A percentile compares a stretch with the other conserved stretches of the same genome.
These are phyloP conservation scores for Lagenidium sp. DNA, from an alignment of 352 stramenopile species.

Conservation along the genomic window DNA sequence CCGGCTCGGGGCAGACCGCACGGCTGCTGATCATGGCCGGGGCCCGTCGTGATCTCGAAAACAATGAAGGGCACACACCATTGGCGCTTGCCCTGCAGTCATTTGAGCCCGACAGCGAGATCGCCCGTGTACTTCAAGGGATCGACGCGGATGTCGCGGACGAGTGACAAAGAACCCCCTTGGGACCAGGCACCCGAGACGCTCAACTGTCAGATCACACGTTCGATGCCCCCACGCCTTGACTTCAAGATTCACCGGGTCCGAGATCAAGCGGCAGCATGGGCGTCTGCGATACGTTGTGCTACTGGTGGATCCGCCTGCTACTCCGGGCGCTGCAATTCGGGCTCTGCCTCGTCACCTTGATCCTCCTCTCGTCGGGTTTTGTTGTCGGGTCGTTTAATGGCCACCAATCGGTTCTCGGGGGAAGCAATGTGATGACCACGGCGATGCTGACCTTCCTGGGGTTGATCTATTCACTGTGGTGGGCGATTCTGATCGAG, in stretches of 20 bases:
- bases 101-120: too few relatives aligned
- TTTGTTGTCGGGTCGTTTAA: constrained; percentile 15
- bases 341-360: constrained; percentile 10
- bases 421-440: constrained; percentile 11
- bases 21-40: too few relatives aligned
- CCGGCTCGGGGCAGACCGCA: too few relatives aligned
- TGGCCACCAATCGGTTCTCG: constrained; percentile 7
- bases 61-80: too few relatives aligned
- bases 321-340: constrained; percentile 9
- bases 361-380: constrained; percentile 12
- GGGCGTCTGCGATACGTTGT: constrained; percentile 12
- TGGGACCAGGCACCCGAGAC: too few relatives aligned
- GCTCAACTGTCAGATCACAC: too few relatives aligned
- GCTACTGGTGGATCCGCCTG: constrained; percentile 10
- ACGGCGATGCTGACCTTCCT: constrained; percentile 13
- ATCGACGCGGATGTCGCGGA: too few relatives aligned
- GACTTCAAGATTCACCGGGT: constrained; percentile 8
- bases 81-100: too few relatives aligned
- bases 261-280: constrained; percentile 4
- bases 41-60: too few relatives aligned
- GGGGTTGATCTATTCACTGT: constrained; percentile 11
- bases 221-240: too few relatives aligned
- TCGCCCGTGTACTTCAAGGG: too few relatives aligned
- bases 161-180: too few relatives aligned
- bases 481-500: constrained; percentile 15